A percentile compares a stretch with the other conserved stretches of the same genome.
Evolutionary conservation across 331 rosid species (phyloP).

Genomic region (Quercus tomentella): DNA sequence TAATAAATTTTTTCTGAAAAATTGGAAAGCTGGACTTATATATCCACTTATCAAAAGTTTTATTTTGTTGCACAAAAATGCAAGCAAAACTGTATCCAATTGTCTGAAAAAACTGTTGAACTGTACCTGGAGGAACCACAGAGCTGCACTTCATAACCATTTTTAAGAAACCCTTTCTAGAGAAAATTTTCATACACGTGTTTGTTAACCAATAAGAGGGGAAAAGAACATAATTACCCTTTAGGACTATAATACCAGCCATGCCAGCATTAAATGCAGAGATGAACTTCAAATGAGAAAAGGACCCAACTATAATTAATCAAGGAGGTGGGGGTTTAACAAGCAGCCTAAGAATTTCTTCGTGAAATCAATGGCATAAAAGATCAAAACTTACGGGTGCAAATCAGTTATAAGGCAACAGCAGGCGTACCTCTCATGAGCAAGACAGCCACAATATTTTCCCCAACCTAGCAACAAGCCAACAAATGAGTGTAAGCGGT

Average conservation of each 20-base stretch:
- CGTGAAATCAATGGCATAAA: slow-evolving; percentile 3
- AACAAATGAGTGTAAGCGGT: slow-evolving; percentile 34
- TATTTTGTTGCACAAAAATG: not conserved
- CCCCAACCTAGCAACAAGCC: slow-evolving; percentile 47
- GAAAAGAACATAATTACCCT: not conserved
- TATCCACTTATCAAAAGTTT: not conserved
- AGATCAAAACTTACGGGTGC: slow-evolving; percentile 7
- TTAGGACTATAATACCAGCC: not conserved
- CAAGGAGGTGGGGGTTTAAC: slow-evolving; percentile 17
- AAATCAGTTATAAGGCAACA: not conserved
- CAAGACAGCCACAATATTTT: slow-evolving; percentile 25
- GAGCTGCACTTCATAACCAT: not conserved
- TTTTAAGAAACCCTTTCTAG: not conserved
- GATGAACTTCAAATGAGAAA: slow-evolving; percentile 12
- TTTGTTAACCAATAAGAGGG: not conserved
- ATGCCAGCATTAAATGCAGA: not conserved
- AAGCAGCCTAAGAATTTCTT: not conserved
- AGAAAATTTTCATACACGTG: not conserved
- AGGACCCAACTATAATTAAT: not conserved
- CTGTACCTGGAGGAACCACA: not conserved
- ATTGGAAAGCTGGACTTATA: not conserved
- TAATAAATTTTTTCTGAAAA: not conserved
- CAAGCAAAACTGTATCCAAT: not conserved
- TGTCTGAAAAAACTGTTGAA: not conserved
- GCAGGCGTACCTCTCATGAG: slow-evolving; percentile 28